Conservation (phyloP, 1,139 yeast genomes). For the Geotrichum carabidarum region DNA sequence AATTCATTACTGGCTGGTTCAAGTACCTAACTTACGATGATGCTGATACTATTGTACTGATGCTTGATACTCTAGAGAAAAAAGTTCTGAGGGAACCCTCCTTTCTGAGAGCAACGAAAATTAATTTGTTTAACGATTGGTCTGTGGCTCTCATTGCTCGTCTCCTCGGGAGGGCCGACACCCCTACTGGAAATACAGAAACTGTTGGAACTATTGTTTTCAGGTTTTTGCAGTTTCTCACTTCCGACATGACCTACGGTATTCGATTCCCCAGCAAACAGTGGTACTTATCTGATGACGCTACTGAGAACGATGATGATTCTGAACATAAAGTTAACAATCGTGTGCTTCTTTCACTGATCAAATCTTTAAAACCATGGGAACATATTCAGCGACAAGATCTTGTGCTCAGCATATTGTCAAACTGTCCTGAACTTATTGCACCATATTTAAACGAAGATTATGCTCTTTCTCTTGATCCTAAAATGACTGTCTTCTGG, state of each 20-base stretch:
- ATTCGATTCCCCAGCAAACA: conserved; percentile 58
- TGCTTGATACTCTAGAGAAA: conserved; percentile 48
- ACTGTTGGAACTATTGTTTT: conserved; percentile 34
- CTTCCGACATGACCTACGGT: conserved; percentile 54
- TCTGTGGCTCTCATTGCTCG: conserved; percentile 56
- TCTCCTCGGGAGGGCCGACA: conserved; percentile 43
- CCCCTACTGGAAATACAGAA: conserved; percentile 29
- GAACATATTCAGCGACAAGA: conserved; percentile 61
- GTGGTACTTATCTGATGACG: conserved; percentile 46
- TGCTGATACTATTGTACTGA: conserved; percentile 39
- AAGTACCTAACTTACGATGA: conserved; percentile 54
- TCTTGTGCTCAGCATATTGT: conserved; percentile 50
- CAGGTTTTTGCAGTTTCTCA: conserved; percentile 48
- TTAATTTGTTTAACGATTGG: conserved; percentile 75
- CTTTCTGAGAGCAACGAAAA: conserved; percentile 64
- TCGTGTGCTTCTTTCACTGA: conserved; percentile 56
- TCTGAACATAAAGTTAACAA: conserved; percentile 39
- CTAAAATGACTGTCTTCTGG: conserved; percentile 76
- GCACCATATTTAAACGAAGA: conserved; percentile 61
- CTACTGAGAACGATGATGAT: conserved; percentile 19
- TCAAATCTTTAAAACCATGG: conserved; percentile 74
- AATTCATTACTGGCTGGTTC: conserved; percentile 60
- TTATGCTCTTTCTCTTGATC: conserved; percentile 55
- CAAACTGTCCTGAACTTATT: conserved; percentile 60
- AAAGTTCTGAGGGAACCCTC: conserved; percentile 55